Evolutionary conservation across 305 asterid species (phyloP), one percentile per base, ranked within the genome.

Genomic region (Rubia tinctorum): DNA sequence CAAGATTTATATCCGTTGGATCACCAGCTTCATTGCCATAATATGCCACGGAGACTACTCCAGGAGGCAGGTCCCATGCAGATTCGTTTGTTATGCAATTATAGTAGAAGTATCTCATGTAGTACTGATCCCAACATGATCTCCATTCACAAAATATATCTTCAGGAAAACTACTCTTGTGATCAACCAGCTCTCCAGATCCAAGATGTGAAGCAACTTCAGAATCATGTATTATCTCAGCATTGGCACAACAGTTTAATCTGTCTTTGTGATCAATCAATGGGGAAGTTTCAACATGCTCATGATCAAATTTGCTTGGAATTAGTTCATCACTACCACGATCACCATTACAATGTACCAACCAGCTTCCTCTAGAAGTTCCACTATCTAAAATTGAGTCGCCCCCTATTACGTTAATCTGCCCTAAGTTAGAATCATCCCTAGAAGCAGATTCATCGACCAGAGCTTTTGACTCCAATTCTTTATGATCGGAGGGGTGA

Each of bases 51-150:
- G 81, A 78, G n/a, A 85, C 90, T 87, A 82, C 81, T 66, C 87
- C 96, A 20, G 71, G 71, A 44, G 98, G 97, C 55, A 85, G 93
- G 72, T 91, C 93, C 99, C 99, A 94, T 12, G 90, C 87, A 40
- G 92, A 90, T 76, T 84, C 98, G 61, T 83, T 77, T 5, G 88
- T 88, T 59, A 75, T 76, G 66, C 69, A 76, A 77, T 94, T 90
- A 77, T 82, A 87, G 71, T 79, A 90, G 90, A 84, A 94, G 49
- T 83, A 76, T 71, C 88, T 84, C 87, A 42, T 73, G 86, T 89
- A 84, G 80, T 80, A 78, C 10, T 87, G 86, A 76, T 91, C 97
- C 96, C 95, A 94, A 80, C 76, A 83, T 34, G 82, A 73, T 53
- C 55, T 68, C 97, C 97, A 93, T 44, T 85, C 93, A 71, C 73